Percentiles rank a stretch among this genome's conserved stretches.
These are phyloP conservation scores for Penicillium brevicompactum DNA, from an alignment of 2,329 filamentous ascomycete species.

Conservation along the genomic window DNA sequence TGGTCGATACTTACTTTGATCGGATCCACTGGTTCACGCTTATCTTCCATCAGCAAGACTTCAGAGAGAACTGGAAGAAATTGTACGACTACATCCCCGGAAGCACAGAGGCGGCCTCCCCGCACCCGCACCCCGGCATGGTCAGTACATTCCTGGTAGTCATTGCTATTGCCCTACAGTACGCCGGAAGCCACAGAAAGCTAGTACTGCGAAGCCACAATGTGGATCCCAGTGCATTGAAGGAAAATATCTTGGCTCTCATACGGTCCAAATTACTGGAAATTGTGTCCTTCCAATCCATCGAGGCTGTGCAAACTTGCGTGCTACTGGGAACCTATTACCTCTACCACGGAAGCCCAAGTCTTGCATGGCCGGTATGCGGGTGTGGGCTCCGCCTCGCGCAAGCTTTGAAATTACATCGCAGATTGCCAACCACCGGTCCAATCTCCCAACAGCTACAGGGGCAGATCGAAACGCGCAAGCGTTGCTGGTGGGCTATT, in stretches of 20 bases:
- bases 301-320: slow-evolving; percentile 39
- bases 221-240: slow-evolving; percentile 6
- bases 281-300: slow-evolving; percentile 22
- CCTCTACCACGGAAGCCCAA: slow-evolving; percentile 39
- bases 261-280: slow-evolving; percentile 23
- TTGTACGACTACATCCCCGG: slow-evolving; percentile 11
- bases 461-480: slow-evolving; percentile 28
- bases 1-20: slow-evolving; percentile 43
- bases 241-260: slow-evolving; percentile 16
- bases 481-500: slow-evolving; percentile 46
- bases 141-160: slow-evolving; percentile 27
- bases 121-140: slow-evolving; percentile 5
- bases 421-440: slow-evolving; percentile 5
- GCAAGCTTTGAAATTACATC: slow-evolving; percentile 39
- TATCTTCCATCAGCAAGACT: slow-evolving; percentile 40
- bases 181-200: slow-evolving; percentile 16
- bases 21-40: slow-evolving; percentile 45
- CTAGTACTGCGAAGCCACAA: slow-evolving; percentile 3
- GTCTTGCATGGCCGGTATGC: slow-evolving; percentile 43
- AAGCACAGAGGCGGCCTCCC: not conserved
- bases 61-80: slow-evolving; percentile 23
- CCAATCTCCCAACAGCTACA: not conserved
- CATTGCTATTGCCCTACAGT: slow-evolving; percentile 27
- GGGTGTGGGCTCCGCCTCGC: slow-evolving; percentile 40
- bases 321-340: slow-evolving; percentile 42